These are phyloP conservation scores for Cymbidium sinense DNA, from an alignment of 106 monocot genomes.

Conservation along the genomic window DNA sequence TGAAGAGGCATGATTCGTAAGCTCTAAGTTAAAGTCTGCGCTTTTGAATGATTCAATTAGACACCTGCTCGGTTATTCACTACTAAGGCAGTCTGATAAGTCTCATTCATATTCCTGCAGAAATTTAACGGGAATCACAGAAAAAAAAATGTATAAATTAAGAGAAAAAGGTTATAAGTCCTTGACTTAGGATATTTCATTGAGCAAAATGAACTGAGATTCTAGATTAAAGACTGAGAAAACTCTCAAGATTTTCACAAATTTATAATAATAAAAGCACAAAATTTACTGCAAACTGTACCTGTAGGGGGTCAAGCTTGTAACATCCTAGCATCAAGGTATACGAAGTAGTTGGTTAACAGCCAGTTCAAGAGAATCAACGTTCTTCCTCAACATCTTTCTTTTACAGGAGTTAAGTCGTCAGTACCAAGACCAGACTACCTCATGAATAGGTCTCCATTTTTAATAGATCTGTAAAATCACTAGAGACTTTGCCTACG, in stretches of 20 bases:
- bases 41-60: too few species aligned
- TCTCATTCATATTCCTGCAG: too few species aligned
- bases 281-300: background rate
- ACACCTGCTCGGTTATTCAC: too few species aligned
- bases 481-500: background rate
- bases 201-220: too few species aligned
- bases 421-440: background rate
- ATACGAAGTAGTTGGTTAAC: slow-evolving; percentile 32
- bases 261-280: background rate
- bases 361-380: slow-evolving; percentile 44
- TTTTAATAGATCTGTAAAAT: background rate
- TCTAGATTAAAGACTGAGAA: background rate
- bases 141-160: too few species aligned
- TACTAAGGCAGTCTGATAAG: too few species aligned
- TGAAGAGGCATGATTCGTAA: too few species aligned
- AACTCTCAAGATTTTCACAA: background rate
- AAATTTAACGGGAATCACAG: too few species aligned
- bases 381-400: slow-evolving; percentile 44
- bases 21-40: too few species aligned
- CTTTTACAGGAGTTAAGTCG: slow-evolving; percentile 20
- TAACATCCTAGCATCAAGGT: slow-evolving; percentile 8
- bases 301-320: background rate
- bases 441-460: background rate
- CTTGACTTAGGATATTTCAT: too few species aligned
- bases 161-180: too few species aligned